Base-by-base conservation (phyloP, 208 protist species). In the Crithidia expoeki region DNA sequence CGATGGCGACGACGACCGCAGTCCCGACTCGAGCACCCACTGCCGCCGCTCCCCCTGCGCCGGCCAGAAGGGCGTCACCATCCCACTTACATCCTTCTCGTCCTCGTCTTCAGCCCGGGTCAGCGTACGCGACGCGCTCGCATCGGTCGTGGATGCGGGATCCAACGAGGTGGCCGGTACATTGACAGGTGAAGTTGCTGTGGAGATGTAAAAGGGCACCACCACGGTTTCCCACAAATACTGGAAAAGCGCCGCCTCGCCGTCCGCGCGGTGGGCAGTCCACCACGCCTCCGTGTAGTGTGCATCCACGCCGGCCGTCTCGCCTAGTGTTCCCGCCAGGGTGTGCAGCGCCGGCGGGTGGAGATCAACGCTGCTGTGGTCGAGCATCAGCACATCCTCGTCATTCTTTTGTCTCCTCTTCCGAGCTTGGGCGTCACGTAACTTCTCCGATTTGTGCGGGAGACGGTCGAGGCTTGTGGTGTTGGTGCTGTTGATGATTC, bases 161-260 rank as follows among this genome's bases (percentile, higher is more conserved):
- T 7, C 36, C 34, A 27, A 42, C 34, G 62, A 23, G 6, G 49
- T 2, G n/a, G 46, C 33, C 3, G 40, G 42, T 1, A 12, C 17
- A 6, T 4, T 49, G 14, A 49, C 44, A 4, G 19, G 16, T 19
- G 16, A 19, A 4, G 44, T 12, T 49, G 44, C 4, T 49, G 44
- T 23, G 40, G 40, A 30, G 34, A 57, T 56, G 40, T 84, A 83
- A 44, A 77, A 81, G 0, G 81, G 81, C 21, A 90, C 80, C 42
- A 84, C 78, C 25, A 85, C 81, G 1, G 69, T 49, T 7, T 62
- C 61, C 84, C 80, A 86, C 14, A 90, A 10, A 25, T 62, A 57
- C 9, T 34, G 51, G 63, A 90, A 90, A 10, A 90, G 36, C n/a
- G 63, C 71, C n/a, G 62, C 71, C 36, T 56, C 62, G 21, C 42